Evolutionary conservation across 345 rosid genomes (phyloP), one percentile per base, ranked within the genome.

Genomic region (Microthlaspi erraticum): DNA sequence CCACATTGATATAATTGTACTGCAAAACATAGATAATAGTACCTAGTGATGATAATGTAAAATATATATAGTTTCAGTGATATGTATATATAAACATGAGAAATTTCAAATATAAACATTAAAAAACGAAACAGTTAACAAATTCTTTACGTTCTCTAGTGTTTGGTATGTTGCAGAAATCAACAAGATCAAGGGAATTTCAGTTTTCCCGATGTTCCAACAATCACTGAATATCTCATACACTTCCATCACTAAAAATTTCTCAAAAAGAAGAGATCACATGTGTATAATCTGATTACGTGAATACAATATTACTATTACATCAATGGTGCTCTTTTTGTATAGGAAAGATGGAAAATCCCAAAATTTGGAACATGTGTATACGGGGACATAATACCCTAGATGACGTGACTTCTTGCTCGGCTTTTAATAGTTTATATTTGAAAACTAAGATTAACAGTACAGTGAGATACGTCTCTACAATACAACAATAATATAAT

Each of bases 331-430:
- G 39, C 49, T 10, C 5, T 53, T 57, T 63, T 37, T 26, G 19
- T 64, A 64, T 16, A 36, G 7, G 13, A 23, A 17, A 0, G 16
- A 37, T 46, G 10, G 29, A 64, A 65, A 50, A 46, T 10, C 42
- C 77, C 52, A 65, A 64, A 57, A 29, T 10, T 18, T 29, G 19
- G 49, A 73, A 56, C 77, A 64, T 73, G 71, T 55, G 70, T 55
- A 36, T 55, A 36, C 50, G 57, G 70, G 64, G 70, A 72, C 70
- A 61, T 36, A 34, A 16, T 53, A 43, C 70, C 44, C 59, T 55
- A 41, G 52, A 64, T 46, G 42, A 18, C 71, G 66, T 64, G 71
- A 37, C 51, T 4, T 64, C 46, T 57, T 55, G 58, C 61, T 64
- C 43, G 18, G 12, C 37, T 52, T 63, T 55, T 42, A 53, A 45